Conservation (phyloP, 805 yeast species). For the Saccharomycopsis synnaedendra region DNA sequence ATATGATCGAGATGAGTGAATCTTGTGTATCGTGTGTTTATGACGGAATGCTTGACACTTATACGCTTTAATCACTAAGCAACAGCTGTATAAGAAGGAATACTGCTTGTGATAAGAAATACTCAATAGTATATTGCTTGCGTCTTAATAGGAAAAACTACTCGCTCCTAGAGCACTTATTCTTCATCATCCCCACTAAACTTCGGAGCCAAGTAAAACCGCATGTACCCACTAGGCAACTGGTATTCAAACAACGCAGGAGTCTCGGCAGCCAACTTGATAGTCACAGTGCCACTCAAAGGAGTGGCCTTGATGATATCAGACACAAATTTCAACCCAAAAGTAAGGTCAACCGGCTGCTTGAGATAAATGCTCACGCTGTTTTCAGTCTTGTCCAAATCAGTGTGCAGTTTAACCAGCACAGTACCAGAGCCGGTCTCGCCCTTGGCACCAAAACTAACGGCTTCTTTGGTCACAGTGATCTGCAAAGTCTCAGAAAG, state of each 20-base stretch:
- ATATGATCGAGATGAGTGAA: too few species aligned
- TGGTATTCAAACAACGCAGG: constrained; percentile 93
- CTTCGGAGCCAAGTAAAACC: constrained; percentile 96
- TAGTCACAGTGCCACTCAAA: constrained; percentile 63
- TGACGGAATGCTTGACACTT: too few species aligned
- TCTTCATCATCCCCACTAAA: constrained; percentile 65
- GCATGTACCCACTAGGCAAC: constrained; percentile 82
- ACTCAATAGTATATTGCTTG: too few species aligned
- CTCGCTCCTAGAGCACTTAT: too few species aligned
- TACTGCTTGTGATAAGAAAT: too few species aligned
- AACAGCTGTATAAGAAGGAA: too few species aligned
- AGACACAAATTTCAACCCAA: constrained; percentile 82
- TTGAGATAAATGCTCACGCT: constrained; percentile 66
- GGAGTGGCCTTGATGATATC: constrained; percentile 89
- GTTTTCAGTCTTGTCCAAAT: constrained; percentile 71
- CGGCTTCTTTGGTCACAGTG: constrained; percentile 82
- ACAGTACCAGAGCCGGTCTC: constrained; percentile 84
- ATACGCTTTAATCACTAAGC: too few species aligned
- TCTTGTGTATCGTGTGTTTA: too few species aligned
- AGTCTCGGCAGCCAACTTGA: constrained; percentile 79
- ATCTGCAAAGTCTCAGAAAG: constrained; percentile 82
- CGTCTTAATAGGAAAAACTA: too few species aligned
- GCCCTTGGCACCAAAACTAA: constrained; percentile 83
- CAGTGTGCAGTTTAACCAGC: constrained; percentile 72
- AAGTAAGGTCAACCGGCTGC: constrained; percentile 79